Evolutionary conservation across 75 land plant genomes (phyloP).

Genomic region (Cunninghamia lanceolata): DNA sequence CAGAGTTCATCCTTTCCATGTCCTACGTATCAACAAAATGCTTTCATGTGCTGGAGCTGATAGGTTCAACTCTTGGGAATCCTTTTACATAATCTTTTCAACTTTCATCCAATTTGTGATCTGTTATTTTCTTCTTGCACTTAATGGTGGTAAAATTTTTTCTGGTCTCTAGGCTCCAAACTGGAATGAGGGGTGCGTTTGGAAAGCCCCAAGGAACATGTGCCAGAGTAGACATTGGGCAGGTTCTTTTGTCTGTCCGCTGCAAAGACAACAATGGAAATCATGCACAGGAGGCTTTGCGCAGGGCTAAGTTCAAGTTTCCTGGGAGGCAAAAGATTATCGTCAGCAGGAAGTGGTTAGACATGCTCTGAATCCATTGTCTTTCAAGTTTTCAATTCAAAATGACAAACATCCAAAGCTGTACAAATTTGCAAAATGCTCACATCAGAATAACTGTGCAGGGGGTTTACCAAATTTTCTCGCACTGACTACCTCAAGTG

Average conservation of each 20-base stretch:
- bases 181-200: conserved; percentile 75
- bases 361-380: background rate
- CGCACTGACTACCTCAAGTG: conserved; percentile 56
- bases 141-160: background rate
- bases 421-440: background rate
- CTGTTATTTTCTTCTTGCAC: background rate
- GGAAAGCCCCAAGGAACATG: conserved; percentile 74
- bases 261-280: conserved; percentile 51
- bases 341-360: conserved; percentile 61
- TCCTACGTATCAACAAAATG: conserved; percentile 69
- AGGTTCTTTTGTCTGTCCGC: conserved; percentile 57
- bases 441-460: background rate
- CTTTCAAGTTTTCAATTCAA: background rate
- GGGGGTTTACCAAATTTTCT: conserved; percentile 64
- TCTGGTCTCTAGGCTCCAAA: conserved; percentile 44
- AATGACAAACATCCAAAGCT: background rate
- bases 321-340: conserved; percentile 74
- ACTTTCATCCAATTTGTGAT: background rate
- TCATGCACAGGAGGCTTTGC: conserved; percentile 67
- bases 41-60: conserved; percentile 68
- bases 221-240: conserved; percentile 63
- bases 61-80: conserved; percentile 12
- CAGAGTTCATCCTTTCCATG: conserved; percentile 62
- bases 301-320: conserved; percentile 74
- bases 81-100: background rate